Base-by-base conservation (phyloP, 2,329 filamentous ascomycete species). In the Macroventuria anomochaeta region DNA sequence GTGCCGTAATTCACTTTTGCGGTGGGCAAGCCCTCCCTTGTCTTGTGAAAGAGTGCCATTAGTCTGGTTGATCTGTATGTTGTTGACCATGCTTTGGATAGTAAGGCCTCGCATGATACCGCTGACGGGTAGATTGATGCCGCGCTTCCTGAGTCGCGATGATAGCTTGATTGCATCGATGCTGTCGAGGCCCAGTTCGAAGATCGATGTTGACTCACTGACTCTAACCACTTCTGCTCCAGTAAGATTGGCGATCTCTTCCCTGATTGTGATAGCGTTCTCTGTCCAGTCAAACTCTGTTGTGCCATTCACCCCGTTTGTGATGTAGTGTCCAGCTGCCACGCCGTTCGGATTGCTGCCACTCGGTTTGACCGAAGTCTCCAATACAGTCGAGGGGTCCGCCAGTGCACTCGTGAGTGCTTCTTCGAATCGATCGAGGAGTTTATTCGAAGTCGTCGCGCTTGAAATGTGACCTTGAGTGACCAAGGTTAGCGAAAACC, bases 91-190 rank as follows among this genome's bases (percentile, higher is more conserved):
- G 3, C 77, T 82, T 0, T 80, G 71, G 29, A 96, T 87, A 0
- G 84, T 91, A 44, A 89, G 85, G 3, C 81, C 81, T 46, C 84
- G 87, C 81, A 96, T 88, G 18, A 97, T 87, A n/a, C 81, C 79
- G 61, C 90, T 90, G n/a, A 93, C 85, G 0, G 87, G 78, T 10
- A 96, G 71, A 0, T 76, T 69, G 17, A 95, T 76, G 0, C 81
- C 83, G 4, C 75, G 74, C 37, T 81, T 83, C 58, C 83, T 88
- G 2, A 96, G 79, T 46, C 86, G 83, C 0, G 91, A 87, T 0
- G 90, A 88, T 0, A 97, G 77, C 64, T 91, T 96, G 71, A 97
- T 93, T 1, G 89, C 84, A 72, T 97, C 93, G 53, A 97, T 96
- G 66, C 93, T 96, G 77, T 97, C 93, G 6, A 97, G 81, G 0